Evolutionary conservation across 2,329 filamentous ascomycete species (phyloP).

Genomic region (Aspergillus versicolor): DNA sequence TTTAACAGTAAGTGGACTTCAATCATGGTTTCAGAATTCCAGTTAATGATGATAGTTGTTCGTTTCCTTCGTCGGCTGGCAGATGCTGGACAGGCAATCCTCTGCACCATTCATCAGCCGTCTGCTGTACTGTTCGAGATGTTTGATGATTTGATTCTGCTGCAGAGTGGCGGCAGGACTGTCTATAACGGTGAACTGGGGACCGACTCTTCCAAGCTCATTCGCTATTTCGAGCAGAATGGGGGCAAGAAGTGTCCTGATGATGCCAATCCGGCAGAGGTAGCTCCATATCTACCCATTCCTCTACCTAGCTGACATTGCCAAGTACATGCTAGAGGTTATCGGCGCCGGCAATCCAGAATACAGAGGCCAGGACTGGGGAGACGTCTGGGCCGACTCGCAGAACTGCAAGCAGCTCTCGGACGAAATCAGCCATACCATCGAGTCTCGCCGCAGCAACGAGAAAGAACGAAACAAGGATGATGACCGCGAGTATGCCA

Average conservation of each 20-base stretch:
- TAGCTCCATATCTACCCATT: slow-evolving; percentile 1
- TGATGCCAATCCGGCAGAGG: slow-evolving; percentile 69
- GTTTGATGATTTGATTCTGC: slow-evolving; percentile 77
- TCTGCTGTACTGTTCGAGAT: slow-evolving; percentile 84
- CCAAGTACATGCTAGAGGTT: slow-evolving; percentile 75
- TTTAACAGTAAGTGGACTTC: slow-evolving; percentile 48
- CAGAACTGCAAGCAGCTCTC: slow-evolving; percentile 48
- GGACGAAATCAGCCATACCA: slow-evolving; percentile 55
- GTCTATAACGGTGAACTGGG: slow-evolving; percentile 88
- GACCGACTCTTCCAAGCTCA: slow-evolving; percentile 68
- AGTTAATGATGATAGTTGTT: slow-evolving; percentile 38
- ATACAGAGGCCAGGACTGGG: slow-evolving; percentile 62
- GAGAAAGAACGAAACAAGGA: slow-evolving; percentile 41
- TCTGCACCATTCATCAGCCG: slow-evolving; percentile 90
- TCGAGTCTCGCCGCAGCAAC: slow-evolving; percentile 45
- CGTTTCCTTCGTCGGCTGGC: slow-evolving; percentile 62
- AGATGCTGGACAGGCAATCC: slow-evolving; percentile 78
- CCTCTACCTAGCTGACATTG: not conserved
- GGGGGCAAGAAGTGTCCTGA: slow-evolving; percentile 61
- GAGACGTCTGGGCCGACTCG: slow-evolving; percentile 59
- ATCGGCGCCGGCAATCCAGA: slow-evolving; percentile 65
- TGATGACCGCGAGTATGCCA: slow-evolving; percentile 63
- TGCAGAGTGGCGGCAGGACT: slow-evolving; percentile 74
- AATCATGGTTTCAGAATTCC: too few species aligned
- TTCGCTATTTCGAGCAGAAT: slow-evolving; percentile 66